Conservation (phyloP, 164 flowering plant species). For the Aristolochia contorta region DNA sequence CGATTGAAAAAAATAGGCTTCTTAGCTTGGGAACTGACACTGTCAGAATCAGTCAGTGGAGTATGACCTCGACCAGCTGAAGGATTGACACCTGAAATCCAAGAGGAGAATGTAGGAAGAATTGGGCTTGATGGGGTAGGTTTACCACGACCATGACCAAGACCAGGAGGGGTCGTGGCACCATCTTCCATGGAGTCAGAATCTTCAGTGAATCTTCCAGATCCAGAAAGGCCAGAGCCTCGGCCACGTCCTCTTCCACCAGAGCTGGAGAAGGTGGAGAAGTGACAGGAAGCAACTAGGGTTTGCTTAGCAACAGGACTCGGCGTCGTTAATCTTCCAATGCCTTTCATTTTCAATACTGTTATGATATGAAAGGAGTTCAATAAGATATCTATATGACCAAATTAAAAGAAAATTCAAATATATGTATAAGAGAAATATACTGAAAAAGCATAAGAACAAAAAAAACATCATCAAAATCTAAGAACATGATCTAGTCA, state of each 20-base stretch:
- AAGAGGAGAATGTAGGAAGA: slow-evolving; percentile 27
- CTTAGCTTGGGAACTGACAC: slow-evolving; percentile 9
- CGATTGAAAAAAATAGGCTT: slow-evolving; percentile 33
- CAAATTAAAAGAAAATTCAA: no score
- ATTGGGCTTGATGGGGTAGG: slow-evolving; percentile 23
- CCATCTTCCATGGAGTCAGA: slow-evolving; percentile 12
- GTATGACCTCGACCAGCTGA: slow-evolving; percentile 30
- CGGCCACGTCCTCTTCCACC: slow-evolving; percentile 36
- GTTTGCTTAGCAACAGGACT: slow-evolving; percentile 7
- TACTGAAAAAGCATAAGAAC: no score
- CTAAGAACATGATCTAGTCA: no score
- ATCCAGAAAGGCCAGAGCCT: slow-evolving; percentile 13
- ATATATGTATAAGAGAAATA: no score
- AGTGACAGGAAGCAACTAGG: slow-evolving; percentile 13
- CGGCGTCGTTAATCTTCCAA: slow-evolving; percentile 22
- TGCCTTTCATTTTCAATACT: slow-evolving; percentile 12
- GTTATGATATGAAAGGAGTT: no score
- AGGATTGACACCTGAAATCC: slow-evolving; percentile 14
- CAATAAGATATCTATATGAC: no score
- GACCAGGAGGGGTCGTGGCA: slow-evolving; percentile 19
- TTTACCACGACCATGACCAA: slow-evolving; percentile 44
- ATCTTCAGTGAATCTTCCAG: slow-evolving; percentile 2
- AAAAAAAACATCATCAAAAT: no score
- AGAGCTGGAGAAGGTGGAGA: slow-evolving; percentile 22
- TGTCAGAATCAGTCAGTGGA: slow-evolving; percentile 2